Evolutionary conservation across 1,284 basidiomycete genomes (phyloP).

Genomic region (Blastosporella zonata): DNA sequence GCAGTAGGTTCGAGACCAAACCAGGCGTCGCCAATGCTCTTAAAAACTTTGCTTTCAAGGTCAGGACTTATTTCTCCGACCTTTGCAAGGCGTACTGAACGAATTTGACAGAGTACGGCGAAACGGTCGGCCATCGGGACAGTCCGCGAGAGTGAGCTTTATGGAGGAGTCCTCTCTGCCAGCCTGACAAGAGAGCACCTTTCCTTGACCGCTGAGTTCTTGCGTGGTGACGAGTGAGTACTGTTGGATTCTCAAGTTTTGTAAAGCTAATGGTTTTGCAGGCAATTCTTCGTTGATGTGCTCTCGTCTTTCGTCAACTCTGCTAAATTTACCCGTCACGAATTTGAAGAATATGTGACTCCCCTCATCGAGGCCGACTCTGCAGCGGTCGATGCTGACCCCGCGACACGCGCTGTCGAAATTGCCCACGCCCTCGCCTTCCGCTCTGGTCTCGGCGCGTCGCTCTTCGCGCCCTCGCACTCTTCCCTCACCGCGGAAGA

Average conservation of each 20-base stretch:
- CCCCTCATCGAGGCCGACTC: conserved; percentile 75
- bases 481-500: conserved; percentile 62
- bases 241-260: conserved; percentile 4
- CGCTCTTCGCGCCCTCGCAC: conserved; percentile 79
- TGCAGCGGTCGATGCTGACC: conserved; percentile 56
- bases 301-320: conserved; percentile 82
- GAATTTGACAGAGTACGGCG: conserved; percentile 61
- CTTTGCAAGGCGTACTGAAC: background rate
- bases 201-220: conserved; percentile 90
- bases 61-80: conserved; percentile 32
- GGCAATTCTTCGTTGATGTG: conserved; percentile 83
- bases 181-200: conserved; percentile 89
- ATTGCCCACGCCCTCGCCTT: conserved; percentile 86
- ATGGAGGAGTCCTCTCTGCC: conserved; percentile 90
- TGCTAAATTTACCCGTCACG: conserved; percentile 81
- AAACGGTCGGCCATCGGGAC: conserved; percentile 88
- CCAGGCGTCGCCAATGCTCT: conserved; percentile 88
- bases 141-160: conserved; percentile 90
- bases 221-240: conserved; percentile 94
- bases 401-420: conserved; percentile 72
- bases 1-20: conserved; percentile 81
- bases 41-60: conserved; percentile 98
- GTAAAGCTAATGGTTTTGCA: conserved; percentile 29
- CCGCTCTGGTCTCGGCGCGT: conserved; percentile 86
- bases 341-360: conserved; percentile 83